Base-by-base conservation (phyloP, 495 filamentous ascomycete genomes). In the Daldinia decipiens region DNA sequence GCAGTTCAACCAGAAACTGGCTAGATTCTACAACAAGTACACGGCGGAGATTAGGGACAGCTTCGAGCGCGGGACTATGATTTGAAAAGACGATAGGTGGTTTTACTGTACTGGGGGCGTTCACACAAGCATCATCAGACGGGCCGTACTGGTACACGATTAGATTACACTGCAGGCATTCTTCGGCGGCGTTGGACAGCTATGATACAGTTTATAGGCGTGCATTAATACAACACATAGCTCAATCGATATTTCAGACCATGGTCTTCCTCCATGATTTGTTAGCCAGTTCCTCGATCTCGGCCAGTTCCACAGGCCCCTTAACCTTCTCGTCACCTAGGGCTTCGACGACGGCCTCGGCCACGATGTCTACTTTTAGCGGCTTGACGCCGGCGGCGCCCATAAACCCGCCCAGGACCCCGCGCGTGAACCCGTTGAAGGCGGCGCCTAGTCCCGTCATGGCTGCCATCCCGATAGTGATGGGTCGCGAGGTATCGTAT, bases 1-100 rank as follows among this genome's bases (percentile, higher is more conserved):
- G 84, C 93, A 97, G 83, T 98, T 99, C 83, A 99, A 99, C 87
- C 91, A 95, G 82, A 98, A 98, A 82, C 80, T 99, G 80, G 84
- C 89, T 55, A 86, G 96, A 72, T 98, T 97, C 79, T 99, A 99
- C 80, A 94, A 98, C 83, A 97, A 97, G 87, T 99, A 99, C 80
- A 99, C 95, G 38, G 90, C 91, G 40, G 96, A 98, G 78, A 99
- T 99, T 77, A 85, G 95, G 77, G 95, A 98, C 77, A 97, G 92
- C 78, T 98, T 99, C 79, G 95, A 99, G 86, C 91, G 95, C 54
- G 95, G 95, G 26, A 99, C 95, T 17, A 92, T 92, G 86, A 89
- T 96, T 71, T 93, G 79, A 84, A 68, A 56, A 53, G 51, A 38
- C 8, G 19, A 52, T 56, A 11, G 45, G 40, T 38, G 21, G 15